Percentiles rank a stretch among this genome's conserved stretches.
phyloP scores from a whole-genome alignment of 345 rosid genomes.

The Adansonia digitata region DNA sequence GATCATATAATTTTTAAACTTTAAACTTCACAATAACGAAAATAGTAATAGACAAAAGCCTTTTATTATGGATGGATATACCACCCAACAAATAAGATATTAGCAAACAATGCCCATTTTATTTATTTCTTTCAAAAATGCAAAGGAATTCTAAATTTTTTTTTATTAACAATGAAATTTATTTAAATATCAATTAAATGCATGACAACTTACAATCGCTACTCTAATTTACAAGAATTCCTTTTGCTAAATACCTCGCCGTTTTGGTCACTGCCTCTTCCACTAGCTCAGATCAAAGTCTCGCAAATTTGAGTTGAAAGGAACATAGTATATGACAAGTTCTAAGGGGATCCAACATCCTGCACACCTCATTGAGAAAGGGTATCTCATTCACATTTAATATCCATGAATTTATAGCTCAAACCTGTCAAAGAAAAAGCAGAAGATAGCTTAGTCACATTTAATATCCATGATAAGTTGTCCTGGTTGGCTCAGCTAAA shows the following conservation, averaged over 20 bases:
- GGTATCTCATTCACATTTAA: background rate
- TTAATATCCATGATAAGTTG: background rate
- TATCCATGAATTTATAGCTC: background rate
- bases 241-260: background rate
- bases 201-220: background rate
- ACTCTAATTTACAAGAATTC: background rate
- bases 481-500: background rate
- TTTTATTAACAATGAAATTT: background rate
- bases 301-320: background rate
- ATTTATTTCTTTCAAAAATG: no score
- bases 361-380: background rate
- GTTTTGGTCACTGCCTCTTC: background rate
- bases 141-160: no score
- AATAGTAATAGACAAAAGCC: background rate
- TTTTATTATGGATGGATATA: background rate
- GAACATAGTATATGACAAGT: background rate
- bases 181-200: no score
- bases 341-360: background rate
- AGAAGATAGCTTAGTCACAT: background rate
- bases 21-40: no score
- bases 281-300: background rate
- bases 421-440: slow-evolving; percentile 19
- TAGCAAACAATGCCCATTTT: background rate
- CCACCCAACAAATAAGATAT: background rate
- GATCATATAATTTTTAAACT: no score